Evolutionary conservation across 2,329 filamentous ascomycete genomes (phyloP), one percentile per base, ranked within the genome.

Genomic region (Penicillium sp.): DNA sequence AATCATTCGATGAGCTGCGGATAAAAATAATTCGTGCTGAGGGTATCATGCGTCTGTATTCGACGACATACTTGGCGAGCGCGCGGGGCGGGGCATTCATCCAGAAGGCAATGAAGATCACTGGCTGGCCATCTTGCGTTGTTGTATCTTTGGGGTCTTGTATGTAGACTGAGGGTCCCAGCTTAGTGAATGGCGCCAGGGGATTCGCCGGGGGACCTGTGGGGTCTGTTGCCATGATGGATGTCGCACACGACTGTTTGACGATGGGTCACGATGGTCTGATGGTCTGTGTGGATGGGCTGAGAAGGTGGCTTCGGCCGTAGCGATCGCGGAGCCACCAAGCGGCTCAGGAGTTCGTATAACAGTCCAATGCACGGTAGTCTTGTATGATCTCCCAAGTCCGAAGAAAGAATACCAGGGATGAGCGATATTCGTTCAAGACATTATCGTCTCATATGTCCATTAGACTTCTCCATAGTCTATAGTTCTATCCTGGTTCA

Each of bases 41-140:
- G 8, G 82, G 82, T 44, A 77, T 78, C 5, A 83, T 73, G 1
- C 70, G 72, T 28, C 74, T 71, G 68, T 85, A 84, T 56, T 76
- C 73, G 1, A 71, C 59, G n/a, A 80, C 75, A 66, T 84, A 85
- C 73, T 84, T 84, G 55, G 75, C 68, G 30, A 83, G 72, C 50
- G 82, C 78, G 17, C 78, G 75, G 1, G 76, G 68, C 8, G 71
- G 68, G 2, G 82, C 82, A 54, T 80, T 79, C 73, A 84, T 81
- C 83, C 82, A 85, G 63, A 81, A 77, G 55, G 81, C 72, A 58
- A 84, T 69, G 56, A 84, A 73, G 28, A 84, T 76, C 38, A 69
- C 42, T 3, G 61, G 65, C 26, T 17, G 62, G 53, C 37, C 59
- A 12, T 37, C 42, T 45, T 68, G 33, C 28, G 63, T 45, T 13